Conservation (phyloP, 257 asterid species). For the Parsonsia alboflavescens region DNA sequence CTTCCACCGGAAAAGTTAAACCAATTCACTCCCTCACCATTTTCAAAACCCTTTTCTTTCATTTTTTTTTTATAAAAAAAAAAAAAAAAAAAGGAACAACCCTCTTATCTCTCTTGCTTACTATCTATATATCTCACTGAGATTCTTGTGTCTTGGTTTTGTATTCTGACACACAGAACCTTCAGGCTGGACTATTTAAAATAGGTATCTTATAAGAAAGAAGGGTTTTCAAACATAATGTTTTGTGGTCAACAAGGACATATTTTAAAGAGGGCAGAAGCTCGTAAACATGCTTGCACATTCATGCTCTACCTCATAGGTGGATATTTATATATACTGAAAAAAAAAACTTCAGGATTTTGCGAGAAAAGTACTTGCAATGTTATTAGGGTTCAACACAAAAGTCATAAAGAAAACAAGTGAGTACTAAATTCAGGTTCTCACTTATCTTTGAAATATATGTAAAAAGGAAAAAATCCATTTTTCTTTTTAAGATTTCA, state of each 20-base stretch:
- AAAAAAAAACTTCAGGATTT: not conserved
- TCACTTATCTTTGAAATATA: not conserved
- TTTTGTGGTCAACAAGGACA: conserved; percentile 25
- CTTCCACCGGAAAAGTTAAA: conserved; percentile 44
- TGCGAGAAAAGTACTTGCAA: not conserved
- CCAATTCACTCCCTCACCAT: conserved; percentile 30
- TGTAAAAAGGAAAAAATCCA: not conserved
- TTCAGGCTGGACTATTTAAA: conserved; percentile 42
- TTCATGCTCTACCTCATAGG: not conserved
- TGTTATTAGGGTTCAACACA: too few species aligned
- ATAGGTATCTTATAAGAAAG: conserved; percentile 27
- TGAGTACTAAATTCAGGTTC: not conserved
- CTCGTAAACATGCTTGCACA: conserved; percentile 2
- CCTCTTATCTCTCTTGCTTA: not conserved
- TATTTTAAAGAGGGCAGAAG: not conserved
- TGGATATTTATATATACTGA: not conserved
- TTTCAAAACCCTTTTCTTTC: conserved; percentile 21
- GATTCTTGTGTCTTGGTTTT: conserved; percentile 43
- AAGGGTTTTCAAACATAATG: conserved; percentile 8
- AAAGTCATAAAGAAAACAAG: not conserved
- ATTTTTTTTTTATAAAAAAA: conserved; percentile 9
- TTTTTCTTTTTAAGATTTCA: not conserved
- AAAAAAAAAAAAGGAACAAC: conserved; percentile 12
- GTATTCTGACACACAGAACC: conserved; percentile 42
- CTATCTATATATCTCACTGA: conserved; percentile 21